phyloP scores from a whole-genome alignment of 1,139 yeast genomes.

The Pichia sp. region DNA sequence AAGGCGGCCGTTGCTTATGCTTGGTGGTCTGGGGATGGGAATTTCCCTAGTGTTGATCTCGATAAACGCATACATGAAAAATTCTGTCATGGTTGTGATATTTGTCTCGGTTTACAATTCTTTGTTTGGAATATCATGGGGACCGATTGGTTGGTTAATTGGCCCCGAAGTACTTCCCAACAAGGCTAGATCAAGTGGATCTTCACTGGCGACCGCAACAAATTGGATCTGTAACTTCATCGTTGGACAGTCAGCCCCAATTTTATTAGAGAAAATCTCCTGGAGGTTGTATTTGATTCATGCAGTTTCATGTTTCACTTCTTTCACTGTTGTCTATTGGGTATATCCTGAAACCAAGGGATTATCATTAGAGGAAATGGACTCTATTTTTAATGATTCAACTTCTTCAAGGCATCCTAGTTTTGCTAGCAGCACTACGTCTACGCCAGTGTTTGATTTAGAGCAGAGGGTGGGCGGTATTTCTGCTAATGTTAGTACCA shows the following conservation, averaged over 20 bases:
- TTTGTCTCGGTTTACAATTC: constrained; percentile 79
- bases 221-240: constrained; percentile 94
- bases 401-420: constrained; percentile 18
- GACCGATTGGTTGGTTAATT: constrained; percentile 93
- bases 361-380: constrained; percentile 84
- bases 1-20: constrained; percentile 69
- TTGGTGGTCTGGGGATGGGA: constrained; percentile 81
- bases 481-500: not conserved
- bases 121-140: constrained; percentile 87
- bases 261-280: constrained; percentile 66
- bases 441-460: constrained; percentile 1
- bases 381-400: constrained; percentile 62
- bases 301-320: constrained; percentile 67
- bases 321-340: constrained; percentile 63
- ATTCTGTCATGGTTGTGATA: constrained; percentile 55
- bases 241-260: constrained; percentile 89
- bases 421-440: not conserved
- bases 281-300: constrained; percentile 85
- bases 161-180: constrained; percentile 79
- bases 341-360: constrained; percentile 91
- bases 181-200: constrained; percentile 86
- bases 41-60: constrained; percentile 54
- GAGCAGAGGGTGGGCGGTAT: not conserved
- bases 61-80: constrained; percentile 8
- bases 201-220: constrained; percentile 85